Evolutionary conservation across 352 stramenopile species (phyloP).

Genomic region (Pythium chondricola): DNA sequence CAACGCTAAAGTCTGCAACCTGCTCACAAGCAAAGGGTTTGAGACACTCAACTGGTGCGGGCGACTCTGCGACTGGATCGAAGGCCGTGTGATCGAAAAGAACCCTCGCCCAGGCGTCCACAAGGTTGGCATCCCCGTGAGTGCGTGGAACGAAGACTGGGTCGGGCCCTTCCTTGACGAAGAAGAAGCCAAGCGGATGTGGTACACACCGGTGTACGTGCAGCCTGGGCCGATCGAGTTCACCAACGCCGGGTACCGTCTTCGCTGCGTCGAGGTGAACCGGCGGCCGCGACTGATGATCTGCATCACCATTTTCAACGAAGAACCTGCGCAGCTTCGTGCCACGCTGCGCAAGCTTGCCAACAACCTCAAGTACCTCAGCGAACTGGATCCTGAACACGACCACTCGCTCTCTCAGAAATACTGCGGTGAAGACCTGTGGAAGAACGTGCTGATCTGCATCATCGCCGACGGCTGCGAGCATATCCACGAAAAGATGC

Average conservation of each 20-base stretch:
- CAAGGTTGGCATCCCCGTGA: constrained; percentile 70
- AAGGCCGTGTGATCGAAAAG: constrained; percentile 71
- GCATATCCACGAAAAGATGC: constrained; percentile 68
- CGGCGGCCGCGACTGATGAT: constrained; percentile 74
- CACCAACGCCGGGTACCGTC: constrained; percentile 65
- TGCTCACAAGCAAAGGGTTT: constrained; percentile 80
- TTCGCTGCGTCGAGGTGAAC: constrained; percentile 71
- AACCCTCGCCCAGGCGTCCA: constrained; percentile 68
- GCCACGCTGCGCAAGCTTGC: constrained; percentile 71
- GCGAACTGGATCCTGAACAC: constrained; percentile 32
- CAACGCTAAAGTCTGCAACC: constrained; percentile 80
- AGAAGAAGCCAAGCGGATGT: constrained; percentile 67
- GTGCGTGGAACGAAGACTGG: constrained; percentile 73
- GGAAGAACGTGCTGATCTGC: constrained; percentile 77
- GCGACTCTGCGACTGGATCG: constrained; percentile 75
- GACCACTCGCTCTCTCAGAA: constrained; percentile 25
- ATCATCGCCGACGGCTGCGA: constrained; percentile 78
- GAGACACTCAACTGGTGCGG: constrained; percentile 85
- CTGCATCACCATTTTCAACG: constrained; percentile 86
- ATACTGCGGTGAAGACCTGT: constrained; percentile 65
- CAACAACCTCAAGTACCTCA: constrained; percentile 77
- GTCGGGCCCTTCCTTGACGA: constrained; percentile 61
- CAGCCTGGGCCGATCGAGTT: constrained; percentile 64
- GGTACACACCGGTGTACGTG: constrained; percentile 74
- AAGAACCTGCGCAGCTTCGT: constrained; percentile 59